Conservation (phyloP, 768 basidiomycete genomes). For the Trametes gibbosa region DNA sequence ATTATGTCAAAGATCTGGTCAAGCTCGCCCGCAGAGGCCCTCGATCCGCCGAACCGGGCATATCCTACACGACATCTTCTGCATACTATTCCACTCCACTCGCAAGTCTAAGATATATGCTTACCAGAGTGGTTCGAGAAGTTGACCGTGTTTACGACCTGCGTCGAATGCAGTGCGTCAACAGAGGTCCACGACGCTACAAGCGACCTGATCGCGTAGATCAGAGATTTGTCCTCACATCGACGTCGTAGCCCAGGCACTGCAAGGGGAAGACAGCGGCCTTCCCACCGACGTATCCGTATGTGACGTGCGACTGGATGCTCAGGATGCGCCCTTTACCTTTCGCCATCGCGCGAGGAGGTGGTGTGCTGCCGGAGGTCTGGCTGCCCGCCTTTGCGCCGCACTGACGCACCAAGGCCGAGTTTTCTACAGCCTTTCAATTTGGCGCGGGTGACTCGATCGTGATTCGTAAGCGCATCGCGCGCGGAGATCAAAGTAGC, state of each 20-base stretch:
- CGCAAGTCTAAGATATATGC: conserved; percentile 10
- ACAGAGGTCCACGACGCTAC: conserved; percentile 2
- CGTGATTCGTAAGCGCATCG: neutral
- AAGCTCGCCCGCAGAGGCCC: conserved; percentile 77
- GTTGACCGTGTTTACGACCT: conserved; percentile 90
- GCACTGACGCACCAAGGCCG: neutral
- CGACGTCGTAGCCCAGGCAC: conserved; percentile 92
- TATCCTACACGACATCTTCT: conserved; percentile 59
- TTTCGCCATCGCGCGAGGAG: conserved; percentile 11
- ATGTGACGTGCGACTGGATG: conserved; percentile 91
- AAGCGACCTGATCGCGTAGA: conserved; percentile 4
- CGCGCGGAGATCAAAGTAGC: neutral
- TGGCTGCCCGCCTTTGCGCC: neutral
- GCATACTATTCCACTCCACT: neutral
- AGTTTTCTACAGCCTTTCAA: neutral
- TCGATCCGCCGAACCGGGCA: conserved; percentile 75
- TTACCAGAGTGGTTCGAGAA: conserved; percentile 92
- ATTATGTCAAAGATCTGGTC: conserved; percentile 68
- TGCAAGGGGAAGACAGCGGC: conserved; percentile 76
- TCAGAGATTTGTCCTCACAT: conserved; percentile 53
- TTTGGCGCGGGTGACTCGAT: conserved; percentile 3
- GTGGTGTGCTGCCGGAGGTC: conserved; percentile 5
- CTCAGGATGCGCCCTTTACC: conserved; percentile 66
- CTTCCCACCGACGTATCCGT: conserved; percentile 90
- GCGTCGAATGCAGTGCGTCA: neutral